These are phyloP conservation scores for Aegilops umbellulata DNA, from an alignment of 176 grass and related monocot species.

Conservation along the genomic window DNA sequence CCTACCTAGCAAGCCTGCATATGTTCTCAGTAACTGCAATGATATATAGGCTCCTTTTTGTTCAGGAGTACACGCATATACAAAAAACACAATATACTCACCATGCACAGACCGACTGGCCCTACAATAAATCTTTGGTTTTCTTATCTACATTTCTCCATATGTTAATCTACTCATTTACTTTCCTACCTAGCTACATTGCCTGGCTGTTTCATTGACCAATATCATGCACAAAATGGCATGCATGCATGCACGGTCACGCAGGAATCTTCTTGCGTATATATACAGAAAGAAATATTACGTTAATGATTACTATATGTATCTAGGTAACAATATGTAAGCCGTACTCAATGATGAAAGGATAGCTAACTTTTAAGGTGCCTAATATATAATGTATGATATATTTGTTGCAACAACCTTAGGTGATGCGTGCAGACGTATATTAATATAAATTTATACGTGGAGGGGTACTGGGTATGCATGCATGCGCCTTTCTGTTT, in stretches of 20 bases:
- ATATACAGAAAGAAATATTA: neutral
- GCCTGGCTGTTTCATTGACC: neutral
- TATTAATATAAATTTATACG: neutral
- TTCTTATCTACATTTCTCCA: slow-evolving; percentile 2
- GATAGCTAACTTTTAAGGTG: slow-evolving; percentile 29
- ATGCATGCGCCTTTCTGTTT: neutral
- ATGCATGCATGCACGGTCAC: neutral
- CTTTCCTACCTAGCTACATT: neutral
- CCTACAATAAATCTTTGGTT: neutral
- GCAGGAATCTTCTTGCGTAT: slow-evolving; percentile 24
- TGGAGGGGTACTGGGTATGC: neutral
- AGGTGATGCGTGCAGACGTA: neutral
- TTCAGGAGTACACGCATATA: slow-evolving; percentile 27
- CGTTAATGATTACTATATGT: neutral
- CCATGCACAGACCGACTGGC: neutral
- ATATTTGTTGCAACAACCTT: neutral
- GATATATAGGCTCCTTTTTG: slow-evolving; percentile 45
- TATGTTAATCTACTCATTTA: neutral
- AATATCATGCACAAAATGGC: too few species aligned
- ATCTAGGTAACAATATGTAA: slow-evolving; percentile 5
- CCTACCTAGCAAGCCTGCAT: slow-evolving; percentile 64
- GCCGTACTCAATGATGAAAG: slow-evolving; percentile 34
- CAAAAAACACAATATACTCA: neutral
- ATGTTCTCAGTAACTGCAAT: slow-evolving; percentile 61
- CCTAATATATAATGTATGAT: neutral